Evolutionary conservation across 116 monocot genomes (phyloP).

Genomic region (Iris pallida): DNA sequence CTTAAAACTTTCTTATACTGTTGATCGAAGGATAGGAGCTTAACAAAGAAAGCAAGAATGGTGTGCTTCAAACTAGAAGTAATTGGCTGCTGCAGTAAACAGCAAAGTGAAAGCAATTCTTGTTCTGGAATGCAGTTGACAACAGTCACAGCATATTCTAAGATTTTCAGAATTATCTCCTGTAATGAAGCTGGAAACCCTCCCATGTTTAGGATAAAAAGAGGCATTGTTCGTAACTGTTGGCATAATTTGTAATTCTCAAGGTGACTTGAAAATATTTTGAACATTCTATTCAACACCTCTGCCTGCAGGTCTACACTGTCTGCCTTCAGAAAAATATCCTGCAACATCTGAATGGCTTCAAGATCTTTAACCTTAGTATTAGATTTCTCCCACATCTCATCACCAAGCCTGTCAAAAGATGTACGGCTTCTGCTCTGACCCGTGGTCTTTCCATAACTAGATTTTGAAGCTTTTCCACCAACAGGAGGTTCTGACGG

Average conservation of each 20-base stretch:
- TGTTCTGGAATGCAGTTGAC: conserved; percentile 98
- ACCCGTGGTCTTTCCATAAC: conserved; percentile 34
- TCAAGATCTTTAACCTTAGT: conserved; percentile 90
- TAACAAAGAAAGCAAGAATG: conserved; percentile 94
- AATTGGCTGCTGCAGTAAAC: conserved; percentile 92
- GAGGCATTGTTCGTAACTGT: conserved; percentile 81
- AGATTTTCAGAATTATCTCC: conserved; percentile 92
- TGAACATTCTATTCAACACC: conserved; percentile 97
- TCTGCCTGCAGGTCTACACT: conserved; percentile 83
- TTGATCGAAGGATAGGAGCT: conserved; percentile 93
- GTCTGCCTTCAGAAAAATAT: conserved; percentile 96
- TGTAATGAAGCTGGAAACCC: conserved; percentile 85
- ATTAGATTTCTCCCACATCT: conserved; percentile 61
- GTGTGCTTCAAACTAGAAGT: conserved; percentile 63
- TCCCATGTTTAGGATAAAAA: conserved; percentile 92
- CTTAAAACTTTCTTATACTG: conserved; percentile 90
- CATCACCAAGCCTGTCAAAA: conserved; percentile 57
- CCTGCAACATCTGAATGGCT: conserved; percentile 98
- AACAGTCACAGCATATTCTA: conserved; percentile 99
- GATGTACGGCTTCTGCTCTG: conserved; percentile 71
- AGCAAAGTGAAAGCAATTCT: conserved; percentile 96
- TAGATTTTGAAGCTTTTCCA: conserved; percentile 42
- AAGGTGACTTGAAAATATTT: conserved; percentile 94
- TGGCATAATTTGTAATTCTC: conserved; percentile 97
- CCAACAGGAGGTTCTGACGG: conserved; percentile 42